These are phyloP conservation scores for Urostyla sp. DNA, from an alignment of 73 alveolate species.

Conservation along the genomic window DNA sequence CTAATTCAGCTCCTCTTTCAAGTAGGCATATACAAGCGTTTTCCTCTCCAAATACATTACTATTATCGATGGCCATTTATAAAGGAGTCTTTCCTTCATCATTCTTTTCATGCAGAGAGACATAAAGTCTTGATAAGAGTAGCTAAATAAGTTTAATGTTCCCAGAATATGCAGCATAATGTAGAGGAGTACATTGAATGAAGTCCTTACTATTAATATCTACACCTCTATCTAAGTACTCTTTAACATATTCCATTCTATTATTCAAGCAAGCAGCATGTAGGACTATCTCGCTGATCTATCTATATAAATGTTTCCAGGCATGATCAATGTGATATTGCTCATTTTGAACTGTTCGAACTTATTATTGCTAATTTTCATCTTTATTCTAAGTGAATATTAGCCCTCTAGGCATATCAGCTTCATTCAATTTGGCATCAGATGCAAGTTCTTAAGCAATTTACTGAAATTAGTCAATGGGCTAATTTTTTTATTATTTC, in stretches of 20 bases:
- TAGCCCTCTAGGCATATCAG: constrained; percentile 12
- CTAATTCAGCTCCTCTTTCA: constrained; percentile 45
- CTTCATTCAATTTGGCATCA: background rate
- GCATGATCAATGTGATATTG: constrained; percentile 3
- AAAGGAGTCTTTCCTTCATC: constrained; percentile 64
- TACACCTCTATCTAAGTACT: constrained; percentile 55
- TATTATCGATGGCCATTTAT: constrained; percentile 55
- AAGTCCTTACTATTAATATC: constrained; percentile 57
- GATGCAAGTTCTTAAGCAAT: background rate
- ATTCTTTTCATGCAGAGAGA: constrained; percentile 40
- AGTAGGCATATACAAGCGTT: constrained; percentile 46
- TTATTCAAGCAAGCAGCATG: constrained; percentile 62
- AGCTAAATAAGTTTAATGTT: constrained; percentile 20
- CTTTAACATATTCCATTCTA: constrained; percentile 46
- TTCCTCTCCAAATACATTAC: constrained; percentile 63
- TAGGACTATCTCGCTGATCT: constrained; percentile 17
- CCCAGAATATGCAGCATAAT: constrained; percentile 69
- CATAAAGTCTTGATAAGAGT: constrained; percentile 8
- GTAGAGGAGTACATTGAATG: constrained; percentile 68
- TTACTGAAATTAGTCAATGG: background rate
- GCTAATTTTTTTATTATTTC: background rate
- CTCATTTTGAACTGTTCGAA: background rate
- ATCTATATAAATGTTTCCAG: constrained; percentile 65
- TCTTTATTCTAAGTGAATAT: background rate
- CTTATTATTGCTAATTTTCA: background rate